Evolutionary conservation across 495 filamentous ascomycete genomes (phyloP).

Genomic region (Entonaema liquescens): DNA sequence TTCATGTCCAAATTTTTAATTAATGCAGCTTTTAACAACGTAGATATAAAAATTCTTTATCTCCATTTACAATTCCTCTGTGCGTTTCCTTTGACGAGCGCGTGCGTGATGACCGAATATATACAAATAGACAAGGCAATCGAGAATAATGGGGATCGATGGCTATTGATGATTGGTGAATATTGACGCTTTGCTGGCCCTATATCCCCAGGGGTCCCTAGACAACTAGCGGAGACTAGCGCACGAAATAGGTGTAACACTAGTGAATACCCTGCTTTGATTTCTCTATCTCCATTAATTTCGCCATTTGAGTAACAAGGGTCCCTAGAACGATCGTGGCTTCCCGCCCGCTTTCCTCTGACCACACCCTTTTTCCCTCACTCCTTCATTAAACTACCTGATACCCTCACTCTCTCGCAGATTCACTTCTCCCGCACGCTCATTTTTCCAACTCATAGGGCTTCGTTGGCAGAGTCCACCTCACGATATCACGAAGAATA

Average conservation of each 20-base stretch:
- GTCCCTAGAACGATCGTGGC: constrained; percentile 37
- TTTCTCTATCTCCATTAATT: constrained; percentile 30
- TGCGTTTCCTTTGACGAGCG: constrained; percentile 8
- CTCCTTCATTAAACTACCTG: constrained; percentile 41
- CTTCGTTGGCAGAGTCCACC: constrained; percentile 68
- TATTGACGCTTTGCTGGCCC: constrained; percentile 29
- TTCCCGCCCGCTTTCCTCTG: constrained; percentile 27
- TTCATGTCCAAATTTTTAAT: background rate
- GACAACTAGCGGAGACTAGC: constrained; percentile 24
- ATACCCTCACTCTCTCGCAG: constrained; percentile 28
- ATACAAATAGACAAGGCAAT: background rate
- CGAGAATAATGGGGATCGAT: constrained; percentile 22
- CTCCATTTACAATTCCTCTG: background rate
- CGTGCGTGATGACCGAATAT: constrained; percentile 10
- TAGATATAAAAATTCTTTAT: background rate
- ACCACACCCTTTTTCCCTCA: constrained; percentile 34
- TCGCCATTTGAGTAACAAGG: constrained; percentile 35
- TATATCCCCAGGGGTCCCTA: constrained; percentile 23
- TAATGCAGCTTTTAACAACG: background rate
- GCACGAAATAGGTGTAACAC: constrained; percentile 32
- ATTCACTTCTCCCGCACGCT: constrained; percentile 22
- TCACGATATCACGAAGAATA: constrained; percentile 44
- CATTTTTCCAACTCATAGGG: constrained; percentile 47
- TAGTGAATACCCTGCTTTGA: constrained; percentile 34
- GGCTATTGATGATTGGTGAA: constrained; percentile 28